Evolutionary conservation across 1,284 basidiomycete genomes (phyloP).

Genomic region (Mrakiaceae sp.): DNA sequence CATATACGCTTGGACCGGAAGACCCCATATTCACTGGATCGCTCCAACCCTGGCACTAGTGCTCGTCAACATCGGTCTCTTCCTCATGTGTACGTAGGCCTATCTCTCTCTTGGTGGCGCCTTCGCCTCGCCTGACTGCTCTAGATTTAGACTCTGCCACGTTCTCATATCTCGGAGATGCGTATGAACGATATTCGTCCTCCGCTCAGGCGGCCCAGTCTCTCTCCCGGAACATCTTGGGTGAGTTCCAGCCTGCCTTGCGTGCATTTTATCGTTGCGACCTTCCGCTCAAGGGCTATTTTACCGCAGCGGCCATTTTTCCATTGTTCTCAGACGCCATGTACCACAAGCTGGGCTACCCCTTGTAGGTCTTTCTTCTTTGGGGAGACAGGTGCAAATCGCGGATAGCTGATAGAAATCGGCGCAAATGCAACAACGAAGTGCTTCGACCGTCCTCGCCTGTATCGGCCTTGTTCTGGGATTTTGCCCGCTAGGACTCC

Average conservation of each 20-base stretch:
- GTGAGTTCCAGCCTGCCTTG: conserved; percentile 27
- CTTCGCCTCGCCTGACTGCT: too few species aligned
- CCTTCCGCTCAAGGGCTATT: not conserved
- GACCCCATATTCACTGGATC: conserved; percentile 4
- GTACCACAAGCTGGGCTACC: conserved; percentile 31
- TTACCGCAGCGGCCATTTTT: not conserved
- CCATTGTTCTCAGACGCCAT: conserved; percentile 6
- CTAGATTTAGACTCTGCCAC: not conserved
- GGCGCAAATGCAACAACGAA: not conserved
- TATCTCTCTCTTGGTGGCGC: too few species aligned
- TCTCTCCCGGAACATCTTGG: conserved; percentile 30
- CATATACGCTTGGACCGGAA: not conserved
- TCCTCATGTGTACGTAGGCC: not conserved
- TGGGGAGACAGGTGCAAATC: not conserved
- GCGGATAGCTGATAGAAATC: not conserved
- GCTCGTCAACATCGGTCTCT: conserved; percentile 4
- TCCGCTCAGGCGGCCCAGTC: conserved; percentile 34
- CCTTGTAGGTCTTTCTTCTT: conserved; percentile 13
- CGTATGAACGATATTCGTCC: conserved; percentile 29
- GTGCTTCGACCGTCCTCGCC: conserved; percentile 31
- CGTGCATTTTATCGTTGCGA: conserved; percentile 28
- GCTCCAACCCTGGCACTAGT: not conserved
- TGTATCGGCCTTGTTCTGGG: conserved; percentile 28
- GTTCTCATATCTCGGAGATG: conserved; percentile 2
- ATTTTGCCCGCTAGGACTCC: conserved; percentile 28